Evolutionary conservation across 768 basidiomycete genomes (phyloP).

Genomic region (Lactarius sp.): DNA sequence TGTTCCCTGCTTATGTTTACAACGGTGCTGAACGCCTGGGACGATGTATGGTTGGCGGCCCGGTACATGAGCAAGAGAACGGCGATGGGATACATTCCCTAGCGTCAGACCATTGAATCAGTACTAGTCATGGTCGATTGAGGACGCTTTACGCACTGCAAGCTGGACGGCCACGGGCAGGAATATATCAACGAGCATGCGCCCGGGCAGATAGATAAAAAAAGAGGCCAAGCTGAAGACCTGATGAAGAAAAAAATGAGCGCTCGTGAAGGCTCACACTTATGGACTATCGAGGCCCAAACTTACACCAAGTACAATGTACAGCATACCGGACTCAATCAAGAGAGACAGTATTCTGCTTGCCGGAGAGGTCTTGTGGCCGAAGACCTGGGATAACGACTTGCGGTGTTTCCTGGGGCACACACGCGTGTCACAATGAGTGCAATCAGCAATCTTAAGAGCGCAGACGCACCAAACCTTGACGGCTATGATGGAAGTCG

Average conservation of each 20-base stretch:
- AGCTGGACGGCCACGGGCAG: slow-evolving; percentile 3
- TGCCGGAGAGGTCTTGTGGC: background rate
- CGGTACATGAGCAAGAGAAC: background rate
- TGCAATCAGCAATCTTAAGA: background rate
- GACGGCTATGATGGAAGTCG: slow-evolving; percentile 1
- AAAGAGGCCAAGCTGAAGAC: background rate
- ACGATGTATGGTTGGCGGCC: background rate
- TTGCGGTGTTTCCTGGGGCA: background rate
- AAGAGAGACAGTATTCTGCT: background rate
- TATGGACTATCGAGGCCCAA: too few relatives aligned
- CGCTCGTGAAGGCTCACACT: background rate
- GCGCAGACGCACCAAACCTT: slow-evolving; percentile 4
- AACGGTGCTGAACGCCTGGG: background rate
- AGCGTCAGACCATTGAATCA: background rate
- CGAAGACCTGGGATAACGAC: background rate
- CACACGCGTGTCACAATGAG: background rate
- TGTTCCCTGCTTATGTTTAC: background rate
- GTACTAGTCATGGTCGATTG: background rate
- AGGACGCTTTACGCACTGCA: background rate
- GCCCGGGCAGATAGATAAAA: background rate
- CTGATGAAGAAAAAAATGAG: background rate
- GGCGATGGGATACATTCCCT: slow-evolving; percentile 16
- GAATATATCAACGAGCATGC: background rate
- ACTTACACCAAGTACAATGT: slow-evolving; percentile 10
- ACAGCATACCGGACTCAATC: slow-evolving; percentile 11